Percentiles rank a stretch among this genome's conserved stretches.
Conservation (phyloP, 306 rosid genomes). For the Malus orientalis region DNA sequence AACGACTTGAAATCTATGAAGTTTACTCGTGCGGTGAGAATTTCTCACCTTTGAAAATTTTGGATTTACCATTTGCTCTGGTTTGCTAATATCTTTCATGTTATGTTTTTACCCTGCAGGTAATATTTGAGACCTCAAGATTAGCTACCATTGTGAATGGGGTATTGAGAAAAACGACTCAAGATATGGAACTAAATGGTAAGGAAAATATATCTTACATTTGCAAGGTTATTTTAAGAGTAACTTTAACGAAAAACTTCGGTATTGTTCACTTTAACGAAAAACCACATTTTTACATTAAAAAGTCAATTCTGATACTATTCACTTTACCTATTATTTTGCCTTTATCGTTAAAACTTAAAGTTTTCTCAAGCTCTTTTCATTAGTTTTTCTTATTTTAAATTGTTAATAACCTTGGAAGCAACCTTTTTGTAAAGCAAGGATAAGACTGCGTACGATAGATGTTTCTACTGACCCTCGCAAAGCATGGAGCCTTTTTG, state of each 20-base stretch:
- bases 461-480: accelerated
- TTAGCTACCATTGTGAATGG: constrained; percentile 96
- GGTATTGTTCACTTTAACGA: no score
- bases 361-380: no score
- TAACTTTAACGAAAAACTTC: no score
- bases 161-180: constrained; percentile 81
- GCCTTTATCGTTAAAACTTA: no score
- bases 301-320: no score
- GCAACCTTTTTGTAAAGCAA: no score
- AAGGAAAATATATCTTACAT: background rate
- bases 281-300: no score
- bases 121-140: constrained; percentile 95
- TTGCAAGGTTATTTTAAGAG: background rate
- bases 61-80: background rate
- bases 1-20: constrained; percentile 74
- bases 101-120: constrained; percentile 40
- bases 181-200: constrained; percentile 93
- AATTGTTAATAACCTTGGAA: no score
- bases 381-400: no score
- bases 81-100: background rate
- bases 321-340: no score
- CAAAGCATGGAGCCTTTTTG: no score
- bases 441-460: no score
- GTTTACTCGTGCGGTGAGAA: constrained; percentile 89
- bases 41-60: background rate